phyloP scores from a whole-genome alignment of 2,329 filamentous ascomycete genomes.

The Pseudogymnoascus sp. region DNA sequence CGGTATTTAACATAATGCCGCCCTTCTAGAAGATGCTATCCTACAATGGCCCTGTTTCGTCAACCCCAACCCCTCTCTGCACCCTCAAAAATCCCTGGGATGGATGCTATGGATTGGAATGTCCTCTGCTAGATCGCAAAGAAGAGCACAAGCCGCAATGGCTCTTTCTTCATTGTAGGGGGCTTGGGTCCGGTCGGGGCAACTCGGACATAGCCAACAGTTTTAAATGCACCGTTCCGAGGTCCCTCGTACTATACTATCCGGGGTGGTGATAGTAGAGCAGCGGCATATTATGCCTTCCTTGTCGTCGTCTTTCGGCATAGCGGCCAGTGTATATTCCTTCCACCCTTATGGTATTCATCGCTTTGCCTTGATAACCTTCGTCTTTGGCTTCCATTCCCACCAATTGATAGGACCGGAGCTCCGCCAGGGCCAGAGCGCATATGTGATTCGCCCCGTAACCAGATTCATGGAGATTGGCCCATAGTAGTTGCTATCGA shows the following conservation, averaged over 20 bases:
- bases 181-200: not conserved
- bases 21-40: not conserved
- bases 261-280: not conserved
- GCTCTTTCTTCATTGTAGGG: not conserved
- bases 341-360: conserved; percentile 7
- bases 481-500: conserved; percentile 87
- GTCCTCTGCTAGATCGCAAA: not conserved
- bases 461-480: conserved; percentile 71
- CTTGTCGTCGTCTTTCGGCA: not conserved
- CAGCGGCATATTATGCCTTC: not conserved
- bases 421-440: conserved; percentile 61
- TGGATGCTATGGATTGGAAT: not conserved
- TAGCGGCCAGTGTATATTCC: not conserved
- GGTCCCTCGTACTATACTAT: not conserved
- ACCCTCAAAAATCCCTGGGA: not conserved
- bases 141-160: not conserved
- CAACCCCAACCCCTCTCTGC: not conserved
- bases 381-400: conserved; percentile 38
- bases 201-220: not conserved
- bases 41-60: not conserved
- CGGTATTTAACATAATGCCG: not conserved
- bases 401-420: conserved; percentile 51
- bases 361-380: conserved; percentile 31
- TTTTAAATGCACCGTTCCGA: not conserved
- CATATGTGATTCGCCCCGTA: conserved; percentile 63